Conservation (phyloP, 2,329 filamentous ascomycete genomes). For the Huntiella decipiens region DNA sequence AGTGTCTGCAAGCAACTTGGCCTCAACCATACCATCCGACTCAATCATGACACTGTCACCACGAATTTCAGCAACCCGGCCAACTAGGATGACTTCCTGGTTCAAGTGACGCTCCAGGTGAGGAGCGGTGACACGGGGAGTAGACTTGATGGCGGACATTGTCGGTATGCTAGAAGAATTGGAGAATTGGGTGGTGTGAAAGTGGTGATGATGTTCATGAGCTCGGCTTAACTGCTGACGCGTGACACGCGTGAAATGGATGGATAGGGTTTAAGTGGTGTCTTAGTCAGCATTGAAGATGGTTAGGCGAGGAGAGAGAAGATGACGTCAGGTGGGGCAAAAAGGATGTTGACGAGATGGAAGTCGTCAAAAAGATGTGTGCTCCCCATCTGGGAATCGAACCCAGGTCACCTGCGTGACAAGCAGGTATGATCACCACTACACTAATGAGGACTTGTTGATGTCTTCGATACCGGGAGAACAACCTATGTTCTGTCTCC, state of each 20-base stretch:
- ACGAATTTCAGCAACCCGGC: slow-evolving; percentile 64
- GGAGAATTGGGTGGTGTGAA: neutral
- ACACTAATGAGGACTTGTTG: too few species aligned
- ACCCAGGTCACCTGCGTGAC: too few species aligned
- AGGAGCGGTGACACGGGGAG: slow-evolving; percentile 65
- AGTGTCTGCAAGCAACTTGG: slow-evolving; percentile 48
- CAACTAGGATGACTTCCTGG: slow-evolving; percentile 65
- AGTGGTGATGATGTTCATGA: neutral
- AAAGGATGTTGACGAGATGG: too few species aligned
- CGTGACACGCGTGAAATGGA: neutral
- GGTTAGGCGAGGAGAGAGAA: too few species aligned
- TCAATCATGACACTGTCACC: slow-evolving; percentile 69
- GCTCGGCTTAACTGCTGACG: neutral
- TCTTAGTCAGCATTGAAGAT: neutral
- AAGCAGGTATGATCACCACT: too few species aligned
- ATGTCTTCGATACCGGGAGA: too few species aligned
- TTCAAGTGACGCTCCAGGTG: slow-evolving; percentile 61
- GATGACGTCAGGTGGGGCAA: too few species aligned
- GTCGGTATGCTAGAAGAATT: neutral
- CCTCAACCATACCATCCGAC: slow-evolving; percentile 55
- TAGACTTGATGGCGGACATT: slow-evolving; percentile 41
- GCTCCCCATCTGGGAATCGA: too few species aligned
- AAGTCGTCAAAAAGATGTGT: too few species aligned
- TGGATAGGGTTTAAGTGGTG: neutral
- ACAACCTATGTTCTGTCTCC: too few species aligned